These are phyloP conservation scores for Helotiales sp. DNA, from an alignment of 2,329 filamentous ascomycete genomes.

Conservation along the genomic window DNA sequence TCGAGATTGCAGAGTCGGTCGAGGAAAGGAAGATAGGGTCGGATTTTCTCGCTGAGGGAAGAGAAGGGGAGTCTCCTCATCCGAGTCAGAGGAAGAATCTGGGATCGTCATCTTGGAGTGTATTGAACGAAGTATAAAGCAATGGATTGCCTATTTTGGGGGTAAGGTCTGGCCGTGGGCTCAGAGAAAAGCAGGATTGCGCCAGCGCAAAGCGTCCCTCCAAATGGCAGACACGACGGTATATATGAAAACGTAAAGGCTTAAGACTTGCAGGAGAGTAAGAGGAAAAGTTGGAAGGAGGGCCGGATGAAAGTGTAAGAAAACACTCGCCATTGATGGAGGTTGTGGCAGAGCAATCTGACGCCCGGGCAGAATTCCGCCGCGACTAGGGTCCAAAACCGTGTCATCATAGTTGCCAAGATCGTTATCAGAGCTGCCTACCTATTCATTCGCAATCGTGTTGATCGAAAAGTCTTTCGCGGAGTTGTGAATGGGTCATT, in stretches of 20 bases:
- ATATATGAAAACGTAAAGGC: not conserved
- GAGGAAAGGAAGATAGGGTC: not conserved
- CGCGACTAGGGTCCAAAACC: too few relatives aligned
- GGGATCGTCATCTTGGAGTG: not conserved
- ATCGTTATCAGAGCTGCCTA: not conserved
- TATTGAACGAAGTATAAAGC: not conserved
- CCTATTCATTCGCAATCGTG: not conserved
- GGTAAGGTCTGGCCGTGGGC: not conserved
- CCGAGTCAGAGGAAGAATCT: not conserved
- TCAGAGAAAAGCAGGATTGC: not conserved
- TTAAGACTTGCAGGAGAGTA: not conserved
- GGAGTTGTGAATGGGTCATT: too few relatives aligned
- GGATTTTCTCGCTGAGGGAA: conserved; percentile 2
- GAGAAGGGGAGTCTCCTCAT: conserved; percentile 12
- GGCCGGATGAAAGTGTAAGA: too few relatives aligned
- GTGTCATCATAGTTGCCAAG: too few relatives aligned
- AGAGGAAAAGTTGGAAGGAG: too few relatives aligned
- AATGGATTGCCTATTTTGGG: not conserved
- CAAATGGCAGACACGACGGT: not conserved
- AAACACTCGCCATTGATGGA: too few relatives aligned
- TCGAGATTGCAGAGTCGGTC: not conserved
- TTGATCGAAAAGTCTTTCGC: not conserved
- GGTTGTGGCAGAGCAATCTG: not conserved
- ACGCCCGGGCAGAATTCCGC: not conserved
- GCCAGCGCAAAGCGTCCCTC: conserved; percentile 1